Evolutionary conservation across 352 stramenopile species (phyloP), one percentile per base, ranked within the genome.

Genomic region (Blastocystis sp.): DNA sequence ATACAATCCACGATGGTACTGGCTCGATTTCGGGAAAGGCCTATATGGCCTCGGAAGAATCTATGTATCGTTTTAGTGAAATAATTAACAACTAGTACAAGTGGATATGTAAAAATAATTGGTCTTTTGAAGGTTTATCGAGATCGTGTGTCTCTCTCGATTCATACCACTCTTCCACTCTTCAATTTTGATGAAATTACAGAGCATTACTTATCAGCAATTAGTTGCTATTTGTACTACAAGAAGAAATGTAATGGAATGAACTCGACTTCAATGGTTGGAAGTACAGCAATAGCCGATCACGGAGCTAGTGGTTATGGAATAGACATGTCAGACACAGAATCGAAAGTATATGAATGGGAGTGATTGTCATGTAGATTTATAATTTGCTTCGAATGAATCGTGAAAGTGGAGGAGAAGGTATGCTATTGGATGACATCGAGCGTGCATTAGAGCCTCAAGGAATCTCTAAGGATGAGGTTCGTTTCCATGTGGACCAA

Each of bases 211-310:
- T 27, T 83, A 21, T 49, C 24, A 32, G 49, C 42, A 35, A 83
- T 83, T 37, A 57, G 51, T 14, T 66, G 71, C 29, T 83, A 83
- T n/a, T 46, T 83, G 19, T 66, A 83, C 29, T 83, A 59, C 66
- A 78, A 78, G 43, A 78, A 78, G 43, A 24, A 37, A 5, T 69
- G 1, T 42, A 46, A 12, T 32, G 59, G 35, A 69, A 21, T 32
- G 14, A 46, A 21, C 0, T 39, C 24, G 19, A 35, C 43, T 14
- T 51, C 65, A 56, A 39, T 27, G 65, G 37, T 21, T 1, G 16
- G 51, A 0, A 46, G 43, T 3, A 27, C 71, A 4, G 39, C 43
- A 19, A 27, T n/a, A 16, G 35, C 7, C 3, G 24, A n/a, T 21
- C 63, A 21, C n/a, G 71, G 32, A 37, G 71, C 27, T 14, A 39